Percentiles rank a stretch among this genome's conserved stretches.
Evolutionary conservation across 805 yeast genomes (phyloP).

Genomic region (Hanseniaspora jakobsenii): DNA sequence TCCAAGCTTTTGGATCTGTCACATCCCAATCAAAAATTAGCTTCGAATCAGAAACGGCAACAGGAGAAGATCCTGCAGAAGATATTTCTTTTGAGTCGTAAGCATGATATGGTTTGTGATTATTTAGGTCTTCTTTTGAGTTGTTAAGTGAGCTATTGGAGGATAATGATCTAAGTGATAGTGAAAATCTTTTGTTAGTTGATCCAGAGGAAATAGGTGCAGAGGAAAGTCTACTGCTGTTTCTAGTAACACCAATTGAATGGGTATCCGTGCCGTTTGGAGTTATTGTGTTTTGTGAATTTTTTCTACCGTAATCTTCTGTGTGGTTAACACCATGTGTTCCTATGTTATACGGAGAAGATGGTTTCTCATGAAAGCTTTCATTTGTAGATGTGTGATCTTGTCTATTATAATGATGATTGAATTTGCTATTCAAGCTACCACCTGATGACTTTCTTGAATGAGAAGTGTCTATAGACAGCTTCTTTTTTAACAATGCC

Average conservation of each 20-base stretch:
- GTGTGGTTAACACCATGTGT: no score
- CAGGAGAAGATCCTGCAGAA: not conserved
- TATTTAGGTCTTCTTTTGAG: conserved; percentile 2
- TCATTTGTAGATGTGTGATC: not conserved
- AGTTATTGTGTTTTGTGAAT: not conserved
- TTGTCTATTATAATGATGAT: not conserved
- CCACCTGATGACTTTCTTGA: conserved; percentile 12
- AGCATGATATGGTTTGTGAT: not conserved
- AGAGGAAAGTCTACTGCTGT: conserved; percentile 15
- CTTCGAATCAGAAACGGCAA: conserved; percentile 17
- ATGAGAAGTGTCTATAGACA: conserved; percentile 1
- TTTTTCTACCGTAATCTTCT: not conserved
- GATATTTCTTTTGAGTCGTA: not conserved
- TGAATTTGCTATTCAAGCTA: conserved; percentile 1
- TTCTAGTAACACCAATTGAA: no score
- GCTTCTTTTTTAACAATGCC: conserved; percentile 15
- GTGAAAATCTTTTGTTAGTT: conserved; percentile 10
- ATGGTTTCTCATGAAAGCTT: no score
- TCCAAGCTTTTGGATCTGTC: conserved; percentile 55
- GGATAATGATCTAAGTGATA: conserved; percentile 15
- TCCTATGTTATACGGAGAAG: no score
- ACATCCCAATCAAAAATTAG: conserved; percentile 38
- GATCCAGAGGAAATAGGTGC: conserved; percentile 7
- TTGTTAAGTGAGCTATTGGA: conserved; percentile 7
- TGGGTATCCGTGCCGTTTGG: not conserved